A percentile compares a stretch with the other conserved stretches of the same genome.
Evolutionary conservation across 2,329 filamentous ascomycete species (phyloP).

Genomic region (Arthrobotrys entomopaga): DNA sequence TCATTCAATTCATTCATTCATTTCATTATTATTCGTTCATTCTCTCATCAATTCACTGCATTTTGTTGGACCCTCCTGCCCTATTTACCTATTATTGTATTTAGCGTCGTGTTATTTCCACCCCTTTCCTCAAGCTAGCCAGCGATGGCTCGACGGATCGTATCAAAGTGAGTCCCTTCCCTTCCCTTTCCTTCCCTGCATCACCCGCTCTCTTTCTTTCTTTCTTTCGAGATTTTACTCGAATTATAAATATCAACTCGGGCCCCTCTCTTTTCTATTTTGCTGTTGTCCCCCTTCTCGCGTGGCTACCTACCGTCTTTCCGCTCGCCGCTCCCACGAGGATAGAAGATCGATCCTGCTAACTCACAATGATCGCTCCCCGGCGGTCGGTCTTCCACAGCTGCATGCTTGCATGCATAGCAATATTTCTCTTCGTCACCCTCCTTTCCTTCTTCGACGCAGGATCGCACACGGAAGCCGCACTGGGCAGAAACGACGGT

Average conservation of each 20-base stretch:
- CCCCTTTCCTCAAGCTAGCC: constrained; percentile 13
- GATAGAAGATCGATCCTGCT: constrained; percentile 1
- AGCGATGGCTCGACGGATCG: constrained; percentile 47
- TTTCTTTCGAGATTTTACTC: not conserved
- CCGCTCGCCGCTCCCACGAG: not conserved
- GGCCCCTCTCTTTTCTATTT: not conserved
- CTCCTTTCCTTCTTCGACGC: constrained; percentile 56
- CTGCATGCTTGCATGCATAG: constrained; percentile 54
- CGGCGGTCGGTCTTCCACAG: constrained; percentile 17
- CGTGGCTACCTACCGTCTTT: constrained; percentile 6
- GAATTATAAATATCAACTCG: no score
- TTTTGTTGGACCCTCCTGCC: not conserved
- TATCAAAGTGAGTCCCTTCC: constrained; percentile 49
- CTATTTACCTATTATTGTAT: no score
- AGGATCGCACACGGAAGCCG: constrained; percentile 9
- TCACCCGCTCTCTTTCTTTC: no score
- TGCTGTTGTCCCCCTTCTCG: not conserved
- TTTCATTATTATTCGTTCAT: no score
- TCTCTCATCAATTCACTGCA: not conserved
- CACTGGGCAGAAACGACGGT: constrained; percentile 22
- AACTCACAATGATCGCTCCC: constrained; percentile 1
- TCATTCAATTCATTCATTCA: no score
- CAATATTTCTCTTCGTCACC: constrained; percentile 57
- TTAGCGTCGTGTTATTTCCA: not conserved
- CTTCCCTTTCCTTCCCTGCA: not conserved